Base-by-base conservation (phyloP, 1,139 yeast genomes). In the Lodderomyces margitis region DNA sequence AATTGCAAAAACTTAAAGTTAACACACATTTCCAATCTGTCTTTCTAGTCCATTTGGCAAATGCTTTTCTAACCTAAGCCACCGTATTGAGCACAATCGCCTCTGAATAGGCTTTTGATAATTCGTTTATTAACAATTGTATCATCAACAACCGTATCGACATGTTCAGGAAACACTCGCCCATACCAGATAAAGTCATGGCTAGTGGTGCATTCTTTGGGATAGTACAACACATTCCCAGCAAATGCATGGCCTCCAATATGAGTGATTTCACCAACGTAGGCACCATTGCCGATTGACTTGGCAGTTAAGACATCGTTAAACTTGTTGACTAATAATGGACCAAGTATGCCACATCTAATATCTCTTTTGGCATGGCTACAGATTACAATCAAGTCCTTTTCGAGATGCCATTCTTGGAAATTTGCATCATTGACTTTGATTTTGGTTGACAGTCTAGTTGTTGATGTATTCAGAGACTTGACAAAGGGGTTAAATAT, bases 191-290 rank as follows among this genome's bases (percentile, higher is more conserved):
- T 61, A 5, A 67, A 57, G n/a, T 72, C 62, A 1, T 73, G 71
- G 10, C 33, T 16, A 8, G 37, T 37, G 10, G 59, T 50, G 8
- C 58, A 53, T 37, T 70, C 72, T 19, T 42, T 42, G 2, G 75
- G 71, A 48, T 78, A 78, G 43, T 75, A 75, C 2, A 84, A 62
- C 14, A 85, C 79, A 55, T 85, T 85, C 0, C 92, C 94, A 2
- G 94, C 92, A 57, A 80, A 85, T 1, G 72, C 85, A 56, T 85
- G 94, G 0, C 94, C 94, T 0, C 92, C 91, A 34, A 85, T 66
- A 56, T 85, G 94, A 9, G 87, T 78, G 1, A 83, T 67, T 14
- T 73, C 55, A 0, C 87, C 87, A 15, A 81, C 70, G n/a, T 68
- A 64, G 11, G 41, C 40, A 5, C 38, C 30, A 2, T 71, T 58